Base-by-base conservation (phyloP, 805 yeast species). In the Torulaspora quercuum region DNA sequence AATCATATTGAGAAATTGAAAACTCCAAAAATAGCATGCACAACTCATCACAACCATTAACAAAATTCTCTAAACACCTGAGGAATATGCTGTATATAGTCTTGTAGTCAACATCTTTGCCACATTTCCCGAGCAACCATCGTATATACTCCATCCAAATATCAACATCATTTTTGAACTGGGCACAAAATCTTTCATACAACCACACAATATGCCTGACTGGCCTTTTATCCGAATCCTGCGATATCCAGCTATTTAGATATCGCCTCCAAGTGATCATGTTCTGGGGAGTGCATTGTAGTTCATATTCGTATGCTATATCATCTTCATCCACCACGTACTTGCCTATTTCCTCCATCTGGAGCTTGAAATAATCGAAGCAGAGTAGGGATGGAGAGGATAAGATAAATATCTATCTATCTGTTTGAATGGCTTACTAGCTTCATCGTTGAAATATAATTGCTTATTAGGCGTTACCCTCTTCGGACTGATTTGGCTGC, bases 21-120 rank as follows among this genome's bases (percentile, higher is more conserved):
- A 69, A 75, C 13, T 61, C 47, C 28, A 81, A 60, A 39, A 76
- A 82, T 42, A 70, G 51, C 1, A 68, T 61, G 74, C 92, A 74
- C 20, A 82, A 69, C 18, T 64, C 45, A 3, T 69, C 69, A 55
- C 80, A 42, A 22, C 24, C 32, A 11, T 36, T 33, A n/a, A 17
- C 20, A 20, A 45, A 49, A 6, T 25, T 17, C 14, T 58, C 51
- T 39, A 80, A 47, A 13, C 80, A 65, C 16, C 41, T 27, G 6
- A 24, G 13, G 22, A 42, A 42, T 21, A 36, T 17, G 7, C 16
- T 31, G 5, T 24, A 9, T 5, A 42, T 13, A 3, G 20, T 12
- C 16, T 14, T 16, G 21, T 37, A 37, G 11, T 16, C 17, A 7
- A 37, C 23, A 8, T 28, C 29, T 16, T 24, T 24, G 22, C 37